Conservation (phyloP, 2,329 filamentous ascomycete genomes). For the Pleomassaria siparia region DNA sequence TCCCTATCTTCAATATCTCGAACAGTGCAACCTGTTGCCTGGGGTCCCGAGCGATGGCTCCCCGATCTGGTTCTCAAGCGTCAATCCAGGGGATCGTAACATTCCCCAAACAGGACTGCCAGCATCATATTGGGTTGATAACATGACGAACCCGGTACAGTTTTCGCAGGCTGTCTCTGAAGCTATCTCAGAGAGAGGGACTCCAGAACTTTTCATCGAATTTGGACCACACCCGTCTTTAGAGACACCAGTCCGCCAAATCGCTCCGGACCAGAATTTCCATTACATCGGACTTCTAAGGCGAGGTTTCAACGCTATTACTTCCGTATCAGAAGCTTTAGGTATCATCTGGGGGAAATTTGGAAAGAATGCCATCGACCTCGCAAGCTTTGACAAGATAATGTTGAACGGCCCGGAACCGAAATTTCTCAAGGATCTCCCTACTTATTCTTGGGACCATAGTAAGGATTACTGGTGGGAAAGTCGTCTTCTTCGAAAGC, state of each 20-base stretch:
- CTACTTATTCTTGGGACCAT: constrained; percentile 12
- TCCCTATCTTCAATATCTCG: constrained; percentile 12
- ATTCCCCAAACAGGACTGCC: background rate
- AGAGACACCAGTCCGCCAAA: constrained; percentile 43
- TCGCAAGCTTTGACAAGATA: constrained; percentile 13
- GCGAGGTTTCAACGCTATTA: constrained; percentile 24
- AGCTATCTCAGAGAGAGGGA: constrained; percentile 19
- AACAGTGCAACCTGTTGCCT: background rate
- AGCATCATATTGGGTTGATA: constrained; percentile 48
- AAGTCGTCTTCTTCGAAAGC: constrained; percentile 8
- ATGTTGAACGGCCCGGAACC: background rate
- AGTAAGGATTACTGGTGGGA: constrained; percentile 13
- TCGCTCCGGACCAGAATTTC: background rate
- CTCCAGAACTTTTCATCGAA: constrained; percentile 46
- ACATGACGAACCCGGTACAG: constrained; percentile 49
- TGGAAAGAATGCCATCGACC: constrained; percentile 24
- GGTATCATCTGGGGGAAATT: constrained; percentile 34
- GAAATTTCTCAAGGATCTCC: constrained; percentile 15
- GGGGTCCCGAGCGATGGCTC: constrained; percentile 1
- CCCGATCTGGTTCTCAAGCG: constrained; percentile 11
- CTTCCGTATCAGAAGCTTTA: constrained; percentile 18
- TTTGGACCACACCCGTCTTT: constrained; percentile 52
- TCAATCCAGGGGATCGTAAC: constrained; percentile 11
- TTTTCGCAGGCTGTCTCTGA: constrained; percentile 45
- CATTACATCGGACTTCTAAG: constrained; percentile 22